phyloP scores from a whole-genome alignment of 495 filamentous ascomycete species.

The Aspergillus kassunensis region DNA sequence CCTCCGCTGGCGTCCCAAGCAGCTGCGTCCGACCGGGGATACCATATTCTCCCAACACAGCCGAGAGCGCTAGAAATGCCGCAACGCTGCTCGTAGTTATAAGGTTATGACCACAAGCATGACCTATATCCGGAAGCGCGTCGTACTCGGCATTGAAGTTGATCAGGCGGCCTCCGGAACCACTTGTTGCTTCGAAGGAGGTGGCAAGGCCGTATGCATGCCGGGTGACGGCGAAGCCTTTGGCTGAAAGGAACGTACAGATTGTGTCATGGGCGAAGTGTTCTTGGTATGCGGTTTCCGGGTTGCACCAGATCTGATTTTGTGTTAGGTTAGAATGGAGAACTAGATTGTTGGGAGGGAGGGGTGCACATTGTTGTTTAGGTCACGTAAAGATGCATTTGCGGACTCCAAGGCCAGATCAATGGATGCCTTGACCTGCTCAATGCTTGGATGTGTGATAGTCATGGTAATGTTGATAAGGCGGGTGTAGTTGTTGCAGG shows the following conservation, averaged over 20 bases:
- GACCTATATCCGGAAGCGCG: slow-evolving; percentile 56
- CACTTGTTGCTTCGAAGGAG: slow-evolving; percentile 35
- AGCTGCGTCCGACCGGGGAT: slow-evolving; percentile 56
- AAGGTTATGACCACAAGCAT: slow-evolving; percentile 68
- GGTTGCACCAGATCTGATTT: slow-evolving; percentile 54
- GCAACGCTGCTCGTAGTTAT: slow-evolving; percentile 61
- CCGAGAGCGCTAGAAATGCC: slow-evolving; percentile 54
- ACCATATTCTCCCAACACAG: slow-evolving; percentile 40
- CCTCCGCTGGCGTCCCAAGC: slow-evolving; percentile 69
- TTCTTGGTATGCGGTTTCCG: slow-evolving; percentile 56
- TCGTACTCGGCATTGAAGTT: slow-evolving; percentile 51
- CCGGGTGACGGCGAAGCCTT: slow-evolving; percentile 55
- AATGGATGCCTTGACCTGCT: neutral
- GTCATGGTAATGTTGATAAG: neutral
- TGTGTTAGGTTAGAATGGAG: slow-evolving; percentile 14
- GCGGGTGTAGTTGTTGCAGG: neutral
- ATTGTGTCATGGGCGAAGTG: slow-evolving; percentile 54
- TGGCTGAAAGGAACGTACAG: slow-evolving; percentile 49
- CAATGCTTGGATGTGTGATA: neutral
- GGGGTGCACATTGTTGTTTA: neutral
- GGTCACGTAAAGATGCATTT: neutral
- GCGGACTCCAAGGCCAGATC: neutral
- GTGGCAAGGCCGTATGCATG: slow-evolving; percentile 43
- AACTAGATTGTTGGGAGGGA: neutral
- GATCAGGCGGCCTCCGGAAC: slow-evolving; percentile 38